Evolutionary conservation across 306 rosid species (phyloP).

Genomic region (Aeschynomene evenia): DNA sequence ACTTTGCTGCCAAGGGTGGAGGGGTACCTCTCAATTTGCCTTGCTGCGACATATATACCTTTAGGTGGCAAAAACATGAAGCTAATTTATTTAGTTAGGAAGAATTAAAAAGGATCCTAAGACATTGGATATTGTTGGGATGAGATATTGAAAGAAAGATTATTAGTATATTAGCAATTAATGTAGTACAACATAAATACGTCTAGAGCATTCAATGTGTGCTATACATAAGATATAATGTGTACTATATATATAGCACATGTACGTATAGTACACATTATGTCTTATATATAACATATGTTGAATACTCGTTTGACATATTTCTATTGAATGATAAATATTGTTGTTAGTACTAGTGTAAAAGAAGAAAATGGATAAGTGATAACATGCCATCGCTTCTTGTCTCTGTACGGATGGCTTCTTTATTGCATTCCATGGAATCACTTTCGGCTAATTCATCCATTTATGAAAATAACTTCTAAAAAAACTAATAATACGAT

Average conservation of each 20-base stretch:
- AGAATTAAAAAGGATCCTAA: not conserved
- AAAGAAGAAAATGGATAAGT: not conserved
- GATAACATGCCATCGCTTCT: not conserved
- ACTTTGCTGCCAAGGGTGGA: not conserved
- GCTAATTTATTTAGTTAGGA: not conserved
- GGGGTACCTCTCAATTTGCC: not conserved
- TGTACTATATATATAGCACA: no score
- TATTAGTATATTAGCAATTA: no score
- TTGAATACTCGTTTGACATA: no score
- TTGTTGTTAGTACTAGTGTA: no score
- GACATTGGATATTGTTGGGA: conserved; percentile 11
- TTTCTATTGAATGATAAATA: no score
- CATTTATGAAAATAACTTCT: no score
- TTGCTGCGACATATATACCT: not conserved
- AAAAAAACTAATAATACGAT: no score
- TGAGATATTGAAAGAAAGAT: not conserved
- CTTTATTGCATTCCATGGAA: conserved; percentile 20
- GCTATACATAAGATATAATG: no score
- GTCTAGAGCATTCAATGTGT: no score
- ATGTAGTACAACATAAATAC: no score
- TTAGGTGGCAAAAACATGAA: conserved; percentile 7
- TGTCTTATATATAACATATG: no score
- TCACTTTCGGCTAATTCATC: conserved; percentile 12
- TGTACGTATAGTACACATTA: no score
- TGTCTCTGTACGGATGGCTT: conserved; percentile 12